Base-by-base conservation (phyloP, 2,329 filamentous ascomycete genomes). In the Diaporthe nobilis region DNA sequence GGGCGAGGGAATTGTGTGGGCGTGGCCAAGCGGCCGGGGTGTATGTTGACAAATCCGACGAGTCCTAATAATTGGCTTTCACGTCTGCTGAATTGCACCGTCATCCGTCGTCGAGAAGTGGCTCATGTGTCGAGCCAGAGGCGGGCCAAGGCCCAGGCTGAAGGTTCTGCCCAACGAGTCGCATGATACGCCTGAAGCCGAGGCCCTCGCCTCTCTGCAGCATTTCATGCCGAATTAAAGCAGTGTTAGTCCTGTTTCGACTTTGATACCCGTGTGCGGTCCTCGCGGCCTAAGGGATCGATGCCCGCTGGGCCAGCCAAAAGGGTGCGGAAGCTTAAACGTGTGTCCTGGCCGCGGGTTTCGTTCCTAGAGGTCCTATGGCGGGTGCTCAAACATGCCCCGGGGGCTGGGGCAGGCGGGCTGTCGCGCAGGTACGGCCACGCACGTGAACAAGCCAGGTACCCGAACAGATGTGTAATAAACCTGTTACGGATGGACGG, bases 161-260 rank as follows among this genome's bases (percentile, higher is more conserved):
- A 70, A 70, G 65, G 65, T 70, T 55, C 49, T 70, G 65, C 65
- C 65, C 65, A 70, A 53, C 44, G 22, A 44, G 31, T 42, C 31
- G 65, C 65, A 70, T 70, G 49, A 70, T 42, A 22, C 65, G 34
- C 49, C 65, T 42, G 49, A 55, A 42, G 65, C 65, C 65, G 71
- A 72, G 58, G 49, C 71, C 71, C 58, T 65, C 37, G 37, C n/a
- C 71, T 58, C 58, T 28, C 58, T 73, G 37, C 58, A 73, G 71
- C 71, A 63, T 73, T 73, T 73, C 58, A 73, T 73, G 71, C 71
- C 51, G 34, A 47, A 55, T 44, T n/a, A 73, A 73, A 55, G 47
- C 58, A 47, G 51, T 61, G 28, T 73, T 55, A 55, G 47, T 65
- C 47, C 37, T 53, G 58, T 51, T 63, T 65, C 49, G 28, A 55